Evolutionary conservation across 2,329 filamentous ascomycete species (phyloP).

Genomic region (Penicillium oxalicum): DNA sequence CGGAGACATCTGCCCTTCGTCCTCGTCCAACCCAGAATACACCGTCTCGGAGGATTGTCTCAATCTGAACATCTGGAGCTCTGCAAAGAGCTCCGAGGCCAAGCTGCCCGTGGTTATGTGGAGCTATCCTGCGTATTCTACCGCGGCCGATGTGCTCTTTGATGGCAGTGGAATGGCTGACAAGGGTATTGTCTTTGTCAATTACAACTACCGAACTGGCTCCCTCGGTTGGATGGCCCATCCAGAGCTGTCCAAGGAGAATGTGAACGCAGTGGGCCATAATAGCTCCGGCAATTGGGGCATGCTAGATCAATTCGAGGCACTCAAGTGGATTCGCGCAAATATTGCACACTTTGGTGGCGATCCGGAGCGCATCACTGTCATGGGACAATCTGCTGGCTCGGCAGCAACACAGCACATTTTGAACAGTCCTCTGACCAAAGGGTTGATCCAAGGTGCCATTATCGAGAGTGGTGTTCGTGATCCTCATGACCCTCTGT

Average conservation of each 20-base stretch:
- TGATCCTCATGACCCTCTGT: slow-evolving; percentile 24
- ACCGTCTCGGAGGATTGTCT: slow-evolving; percentile 30
- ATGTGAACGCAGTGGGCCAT: slow-evolving; percentile 16
- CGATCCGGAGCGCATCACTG: slow-evolving; percentile 44
- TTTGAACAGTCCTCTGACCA: slow-evolving; percentile 27
- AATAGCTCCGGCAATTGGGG: slow-evolving; percentile 31
- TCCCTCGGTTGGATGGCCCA: slow-evolving; percentile 25
- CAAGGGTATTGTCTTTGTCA: slow-evolving; percentile 25
- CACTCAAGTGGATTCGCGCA: slow-evolving; percentile 51
- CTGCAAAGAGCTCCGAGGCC: slow-evolving; percentile 13
- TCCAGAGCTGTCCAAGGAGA: slow-evolving; percentile 23
- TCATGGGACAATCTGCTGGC: slow-evolving; percentile 30
- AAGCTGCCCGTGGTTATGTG: slow-evolving; percentile 27
- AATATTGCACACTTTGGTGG: slow-evolving; percentile 51
- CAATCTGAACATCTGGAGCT: slow-evolving; percentile 29
- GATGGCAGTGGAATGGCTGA: slow-evolving; percentile 27
- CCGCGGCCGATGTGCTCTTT: slow-evolving; percentile 20
- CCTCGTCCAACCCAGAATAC: slow-evolving; percentile 9
- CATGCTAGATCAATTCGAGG: slow-evolving; percentile 49
- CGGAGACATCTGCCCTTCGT: slow-evolving; percentile 10
- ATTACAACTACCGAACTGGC: slow-evolving; percentile 26
- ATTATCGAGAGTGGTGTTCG: slow-evolving; percentile 28
- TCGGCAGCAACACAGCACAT: slow-evolving; percentile 29
- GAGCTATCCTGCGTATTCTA: slow-evolving; percentile 26
- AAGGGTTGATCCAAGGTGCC: slow-evolving; percentile 26